Conservation (phyloP, 805 yeast species). For the Candida pseudoglaebosa region DNA sequence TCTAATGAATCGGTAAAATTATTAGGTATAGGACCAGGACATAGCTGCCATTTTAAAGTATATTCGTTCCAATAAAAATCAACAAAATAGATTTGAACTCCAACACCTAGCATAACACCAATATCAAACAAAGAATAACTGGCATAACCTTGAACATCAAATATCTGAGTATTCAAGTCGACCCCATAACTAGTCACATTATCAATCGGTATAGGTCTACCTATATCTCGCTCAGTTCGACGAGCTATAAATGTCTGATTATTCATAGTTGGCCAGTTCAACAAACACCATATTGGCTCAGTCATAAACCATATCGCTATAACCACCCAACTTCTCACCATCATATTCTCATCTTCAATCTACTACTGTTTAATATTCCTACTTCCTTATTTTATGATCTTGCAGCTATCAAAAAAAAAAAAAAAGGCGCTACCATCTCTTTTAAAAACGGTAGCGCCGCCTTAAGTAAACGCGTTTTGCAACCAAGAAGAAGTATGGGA, state of each 20-base stretch:
- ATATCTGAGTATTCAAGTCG: conserved; percentile 24
- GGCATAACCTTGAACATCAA: conserved; percentile 28
- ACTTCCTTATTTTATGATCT: background rate
- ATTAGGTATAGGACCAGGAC: conserved; percentile 43
- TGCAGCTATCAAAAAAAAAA: background rate
- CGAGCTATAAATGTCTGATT: conserved; percentile 15
- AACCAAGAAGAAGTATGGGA: too few relatives aligned
- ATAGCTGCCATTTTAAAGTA: conserved; percentile 46
- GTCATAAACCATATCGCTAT: background rate
- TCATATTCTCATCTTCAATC: background rate
- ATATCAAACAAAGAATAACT: conserved; percentile 14
- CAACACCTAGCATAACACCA: conserved; percentile 33
- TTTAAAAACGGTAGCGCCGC: background rate
- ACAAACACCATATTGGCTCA: background rate
- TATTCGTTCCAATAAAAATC: conserved; percentile 56
- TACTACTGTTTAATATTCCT: background rate
- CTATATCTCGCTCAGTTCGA: conserved; percentile 35
- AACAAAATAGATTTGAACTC: conserved; percentile 44
- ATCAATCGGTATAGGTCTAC: conserved; percentile 27
- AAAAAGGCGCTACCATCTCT: background rate
- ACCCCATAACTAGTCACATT: conserved; percentile 31
- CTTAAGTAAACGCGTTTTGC: too few relatives aligned
- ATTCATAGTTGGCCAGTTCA: conserved; percentile 15
- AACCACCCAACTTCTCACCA: background rate
- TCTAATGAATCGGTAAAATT: conserved; percentile 17